Base-by-base conservation (phyloP, 371 early-diverging fungal species). In the Apophysomyces trapeziformis region DNA sequence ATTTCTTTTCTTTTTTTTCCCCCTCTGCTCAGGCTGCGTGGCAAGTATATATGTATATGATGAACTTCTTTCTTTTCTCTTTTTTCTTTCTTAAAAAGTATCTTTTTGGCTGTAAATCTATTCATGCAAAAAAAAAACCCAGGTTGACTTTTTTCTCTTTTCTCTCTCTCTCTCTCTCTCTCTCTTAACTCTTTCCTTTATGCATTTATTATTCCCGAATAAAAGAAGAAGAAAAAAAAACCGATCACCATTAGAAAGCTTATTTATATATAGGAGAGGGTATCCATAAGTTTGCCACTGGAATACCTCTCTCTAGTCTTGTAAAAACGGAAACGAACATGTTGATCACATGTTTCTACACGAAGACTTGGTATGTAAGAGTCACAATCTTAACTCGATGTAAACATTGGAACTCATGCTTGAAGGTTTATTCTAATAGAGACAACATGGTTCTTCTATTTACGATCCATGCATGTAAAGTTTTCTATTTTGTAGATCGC, bases 131-230 rank as follows among this genome's bases (percentile, higher is more conserved):
- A 8, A 7, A 16, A 50, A 21, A 26, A 0, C 7, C 21, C 54
- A 50, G 54, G 54, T 50, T 50, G 54, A 50, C 54, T 32, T 26
- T 5, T 7, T 50, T 50, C 21, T 4, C 7, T 47, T n/a, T 47
- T n/a, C n/a, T 61, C 36, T 60, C 43, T 64, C 57, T 56, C 43
- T 64, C 57, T 56, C 35, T 47, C 54, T 44, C 57, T 57, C n/a
- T 39, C 43, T 64, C 57, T 56, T 18, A 21, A 12, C 21, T 13
- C 18, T 39, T 36, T 57, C 38, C 43, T 36, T 39, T 50, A 32
- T 38, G 50, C 32, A 26, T 26, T 26, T 46, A 39, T 50, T 50
- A 50, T 9, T 21, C n/a, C n/a, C n/a, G 54, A 50, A 50, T 50
- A 50, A 50, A 50, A 50, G 54, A 50, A 50, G 54, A 50, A 50